Evolutionary conservation across 345 rosid species (phyloP), one percentile per base, ranked within the genome.

Genomic region (Populus tremula): DNA sequence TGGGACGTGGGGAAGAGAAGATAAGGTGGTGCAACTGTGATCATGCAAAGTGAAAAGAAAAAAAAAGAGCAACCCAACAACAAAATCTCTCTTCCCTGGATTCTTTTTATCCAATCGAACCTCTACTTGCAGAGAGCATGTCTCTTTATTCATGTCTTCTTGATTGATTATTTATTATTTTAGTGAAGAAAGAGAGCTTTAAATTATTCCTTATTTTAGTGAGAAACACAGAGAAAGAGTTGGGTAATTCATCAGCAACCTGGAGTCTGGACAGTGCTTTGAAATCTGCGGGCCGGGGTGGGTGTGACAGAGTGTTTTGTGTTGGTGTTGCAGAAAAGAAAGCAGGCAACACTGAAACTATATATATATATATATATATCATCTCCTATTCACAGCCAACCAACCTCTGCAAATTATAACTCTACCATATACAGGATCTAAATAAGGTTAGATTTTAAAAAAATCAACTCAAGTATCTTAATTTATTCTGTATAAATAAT

Each of bases 81-180:
- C 87, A 76, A 76, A 59, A 82, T 87, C 90, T 84, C 72, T 63
- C 79, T 73, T 41, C 72, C 66, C 62, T 79, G 77, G 84, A 78
- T 85, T 87, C 87, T 78, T 85, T 88, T 76, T 84, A 87, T 87
- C 91, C 84, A 70, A 84, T 80, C 81, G 66, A 80, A 76, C 86
- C 88, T 76, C 84, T 87, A 78, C 78, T 78, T 85, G 83, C 88
- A 83, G 73, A 82, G 78, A 85, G 81, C 83, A 66, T 87, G 85
- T 78, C 83, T 71, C 87, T 85, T 83, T 82, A 75, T 82, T 79
- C 83, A 82, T 80, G 78, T 74, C 81, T 69, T 79, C 49, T 82
- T 68, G 38, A 13, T 23, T 27, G 17, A 53, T 74, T 14, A 45
- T 53, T 71, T 33, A 39, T 41, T 77, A 35, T 69, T 74, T 61